These are phyloP conservation scores for Periconia macrospinosa DNA, from an alignment of 2,329 filamentous ascomycete genomes.

Conservation along the genomic window DNA sequence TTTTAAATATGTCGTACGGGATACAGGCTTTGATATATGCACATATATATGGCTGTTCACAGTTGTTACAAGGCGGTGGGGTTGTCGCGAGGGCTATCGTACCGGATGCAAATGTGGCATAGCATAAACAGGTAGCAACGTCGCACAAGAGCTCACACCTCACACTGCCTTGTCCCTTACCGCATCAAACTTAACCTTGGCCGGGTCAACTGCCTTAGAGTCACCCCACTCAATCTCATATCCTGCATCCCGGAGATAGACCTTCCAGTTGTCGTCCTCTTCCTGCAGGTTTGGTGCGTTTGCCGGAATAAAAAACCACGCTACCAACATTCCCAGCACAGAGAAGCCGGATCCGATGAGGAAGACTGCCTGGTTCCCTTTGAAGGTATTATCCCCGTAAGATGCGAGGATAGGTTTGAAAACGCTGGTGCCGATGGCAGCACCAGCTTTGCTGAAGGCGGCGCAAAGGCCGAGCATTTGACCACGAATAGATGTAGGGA, in stretches of 20 bases:
- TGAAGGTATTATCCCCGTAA: constrained; percentile 18
- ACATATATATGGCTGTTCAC: too few relatives aligned
- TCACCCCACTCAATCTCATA: constrained; percentile 29
- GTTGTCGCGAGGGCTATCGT: not conserved
- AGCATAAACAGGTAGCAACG: not conserved
- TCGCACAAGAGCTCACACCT: not conserved
- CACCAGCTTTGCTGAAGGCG: constrained; percentile 27
- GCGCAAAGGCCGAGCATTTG: constrained; percentile 29
- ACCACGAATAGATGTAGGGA: constrained; percentile 28
- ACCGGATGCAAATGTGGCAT: not conserved
- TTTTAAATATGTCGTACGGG: too few relatives aligned
- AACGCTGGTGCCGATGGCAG: constrained; percentile 28
- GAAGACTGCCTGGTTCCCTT: constrained; percentile 29
- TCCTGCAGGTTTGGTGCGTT: constrained; percentile 23
- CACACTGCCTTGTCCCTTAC: not conserved
- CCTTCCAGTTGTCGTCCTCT: constrained; percentile 33
- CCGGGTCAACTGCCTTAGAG: constrained; percentile 18
- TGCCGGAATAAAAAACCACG: constrained; percentile 34
- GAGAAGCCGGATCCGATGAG: constrained; percentile 28
- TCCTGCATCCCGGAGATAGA: constrained; percentile 22
- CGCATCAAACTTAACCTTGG: not conserved
- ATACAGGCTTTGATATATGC: too few relatives aligned
- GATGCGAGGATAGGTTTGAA: constrained; percentile 31
- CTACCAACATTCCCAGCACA: constrained; percentile 24
- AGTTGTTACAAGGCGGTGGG: too few relatives aligned